Percentiles rank a stretch among this genome's conserved stretches.
Evolutionary conservation across 208 protist genomes (phyloP).

Genomic region (Novymonas esmeraldas): DNA sequence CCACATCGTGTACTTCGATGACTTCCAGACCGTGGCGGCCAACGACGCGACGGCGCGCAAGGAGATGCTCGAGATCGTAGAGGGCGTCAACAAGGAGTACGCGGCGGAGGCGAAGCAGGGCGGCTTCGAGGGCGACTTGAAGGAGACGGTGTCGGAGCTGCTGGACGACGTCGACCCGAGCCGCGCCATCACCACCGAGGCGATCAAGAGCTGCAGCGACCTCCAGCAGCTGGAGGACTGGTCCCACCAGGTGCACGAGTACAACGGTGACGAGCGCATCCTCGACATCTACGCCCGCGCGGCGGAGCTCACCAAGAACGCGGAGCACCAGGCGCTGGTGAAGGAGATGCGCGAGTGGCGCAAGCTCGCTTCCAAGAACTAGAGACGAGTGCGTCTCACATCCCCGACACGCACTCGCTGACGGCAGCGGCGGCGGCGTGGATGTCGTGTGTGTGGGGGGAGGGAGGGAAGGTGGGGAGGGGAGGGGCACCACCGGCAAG

Average conservation of each 20-base stretch:
- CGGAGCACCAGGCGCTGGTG: conserved; percentile 73
- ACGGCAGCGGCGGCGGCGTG: no score
- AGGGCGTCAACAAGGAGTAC: conserved; percentile 83
- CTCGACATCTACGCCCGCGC: conserved; percentile 86
- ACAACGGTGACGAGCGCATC: conserved; percentile 88
- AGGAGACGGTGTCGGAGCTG: conserved; percentile 63
- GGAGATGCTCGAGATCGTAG: conserved; percentile 81
- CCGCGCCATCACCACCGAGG: conserved; percentile 72
- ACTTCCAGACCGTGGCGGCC: conserved; percentile 88
- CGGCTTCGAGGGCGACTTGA: conserved; percentile 70
- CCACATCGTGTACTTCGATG: conserved; percentile 90
- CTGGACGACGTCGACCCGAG: conserved; percentile 82
- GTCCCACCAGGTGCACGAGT: conserved; percentile 83
- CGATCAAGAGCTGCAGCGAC: conserved; percentile 70
- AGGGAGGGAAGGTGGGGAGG: no score
- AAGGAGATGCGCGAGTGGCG: conserved; percentile 79
- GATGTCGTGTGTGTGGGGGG: no score
- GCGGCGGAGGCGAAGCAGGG: conserved; percentile 68
- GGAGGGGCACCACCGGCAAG: no score
- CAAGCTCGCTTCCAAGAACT: conserved; percentile 66
- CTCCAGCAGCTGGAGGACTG: conserved; percentile 80
- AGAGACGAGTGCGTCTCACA: conserved; percentile 4
- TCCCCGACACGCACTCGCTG: not conserved
- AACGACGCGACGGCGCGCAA: conserved; percentile 68
- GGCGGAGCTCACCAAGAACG: conserved; percentile 79